phyloP scores from a whole-genome alignment of 805 yeast species.

The Suhomyces pyralidae region DNA sequence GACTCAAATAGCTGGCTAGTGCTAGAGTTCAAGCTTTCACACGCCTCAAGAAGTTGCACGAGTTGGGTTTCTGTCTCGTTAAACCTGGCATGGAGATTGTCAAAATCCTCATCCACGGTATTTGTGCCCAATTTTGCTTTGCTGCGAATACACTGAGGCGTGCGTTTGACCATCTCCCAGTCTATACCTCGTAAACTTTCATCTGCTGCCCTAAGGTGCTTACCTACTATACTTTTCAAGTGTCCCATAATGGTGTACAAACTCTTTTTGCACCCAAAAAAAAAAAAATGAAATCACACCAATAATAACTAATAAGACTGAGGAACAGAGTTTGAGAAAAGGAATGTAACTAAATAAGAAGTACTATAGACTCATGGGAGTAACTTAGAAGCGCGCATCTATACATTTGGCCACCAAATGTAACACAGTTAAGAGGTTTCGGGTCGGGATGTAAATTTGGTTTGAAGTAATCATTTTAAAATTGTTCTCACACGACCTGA shows the following conservation, averaged over 20 bases:
- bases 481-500: too few relatives aligned
- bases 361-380: too few relatives aligned
- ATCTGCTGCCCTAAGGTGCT: background rate
- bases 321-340: too few relatives aligned
- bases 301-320: too few relatives aligned
- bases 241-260: background rate
- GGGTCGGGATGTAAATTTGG: too few relatives aligned
- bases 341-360: too few relatives aligned
- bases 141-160: conserved; percentile 7
- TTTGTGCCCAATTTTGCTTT: conserved; percentile 6
- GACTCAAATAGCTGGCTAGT: background rate
- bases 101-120: conserved; percentile 27
- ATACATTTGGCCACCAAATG: too few relatives aligned
- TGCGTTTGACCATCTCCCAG: conserved; percentile 24
- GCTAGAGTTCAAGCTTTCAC: background rate
- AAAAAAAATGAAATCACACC: too few relatives aligned
- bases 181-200: conserved; percentile 9
- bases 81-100: conserved; percentile 19
- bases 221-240: background rate
- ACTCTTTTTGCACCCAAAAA: background rate
- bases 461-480: too few relatives aligned
- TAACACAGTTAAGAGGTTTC: too few relatives aligned
- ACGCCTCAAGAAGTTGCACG: conserved; percentile 8
- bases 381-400: too few relatives aligned
- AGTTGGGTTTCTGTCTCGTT: conserved; percentile 17